These are phyloP conservation scores for Haberlea rhodopensis DNA, from an alignment of 257 asterid genomes.

Conservation along the genomic window DNA sequence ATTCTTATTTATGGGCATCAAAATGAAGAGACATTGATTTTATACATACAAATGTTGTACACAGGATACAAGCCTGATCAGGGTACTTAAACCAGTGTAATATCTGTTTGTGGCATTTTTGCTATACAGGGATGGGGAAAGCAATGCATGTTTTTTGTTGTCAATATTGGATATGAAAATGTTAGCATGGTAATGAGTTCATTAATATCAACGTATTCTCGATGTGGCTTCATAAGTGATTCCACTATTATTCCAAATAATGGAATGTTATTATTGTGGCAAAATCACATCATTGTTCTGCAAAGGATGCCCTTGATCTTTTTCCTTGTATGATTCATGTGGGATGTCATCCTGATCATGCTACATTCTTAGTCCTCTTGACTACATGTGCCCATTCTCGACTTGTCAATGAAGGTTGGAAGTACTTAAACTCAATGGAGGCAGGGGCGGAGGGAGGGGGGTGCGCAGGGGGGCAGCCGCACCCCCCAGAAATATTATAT, in stretches of 20 bases:
- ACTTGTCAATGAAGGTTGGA: slow-evolving; percentile 49
- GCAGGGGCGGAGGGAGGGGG: too few species aligned
- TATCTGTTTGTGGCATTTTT: slow-evolving; percentile 48
- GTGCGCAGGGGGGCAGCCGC: too few species aligned
- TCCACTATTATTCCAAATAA: slow-evolving; percentile 38
- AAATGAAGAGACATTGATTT: slow-evolving; percentile 45
- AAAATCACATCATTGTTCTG: slow-evolving; percentile 48
- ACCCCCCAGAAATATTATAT: too few species aligned
- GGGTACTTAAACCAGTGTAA: slow-evolving; percentile 44
- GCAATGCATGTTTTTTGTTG: slow-evolving; percentile 42
- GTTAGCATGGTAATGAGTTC: slow-evolving; percentile 44
- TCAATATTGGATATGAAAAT: slow-evolving; percentile 46
- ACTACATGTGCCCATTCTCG: slow-evolving; percentile 78
- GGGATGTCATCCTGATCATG: slow-evolving; percentile 60
- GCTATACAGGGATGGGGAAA: slow-evolving; percentile 43
- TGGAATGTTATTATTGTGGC: slow-evolving; percentile 75
- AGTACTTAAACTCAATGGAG: slow-evolving; percentile 48
- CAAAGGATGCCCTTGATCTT: slow-evolving; percentile 38
- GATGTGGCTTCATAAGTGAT: slow-evolving; percentile 53
- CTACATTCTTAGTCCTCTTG: slow-evolving; percentile 59
- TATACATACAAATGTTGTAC: slow-evolving; percentile 43
- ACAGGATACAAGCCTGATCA: slow-evolving; percentile 44
- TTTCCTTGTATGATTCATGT: slow-evolving; percentile 46
- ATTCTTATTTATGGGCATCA: slow-evolving; percentile 50
- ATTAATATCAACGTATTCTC: slow-evolving; percentile 61